Conservation (phyloP, 2,329 filamentous ascomycete species). For the Parastagonospora avenae region DNA sequence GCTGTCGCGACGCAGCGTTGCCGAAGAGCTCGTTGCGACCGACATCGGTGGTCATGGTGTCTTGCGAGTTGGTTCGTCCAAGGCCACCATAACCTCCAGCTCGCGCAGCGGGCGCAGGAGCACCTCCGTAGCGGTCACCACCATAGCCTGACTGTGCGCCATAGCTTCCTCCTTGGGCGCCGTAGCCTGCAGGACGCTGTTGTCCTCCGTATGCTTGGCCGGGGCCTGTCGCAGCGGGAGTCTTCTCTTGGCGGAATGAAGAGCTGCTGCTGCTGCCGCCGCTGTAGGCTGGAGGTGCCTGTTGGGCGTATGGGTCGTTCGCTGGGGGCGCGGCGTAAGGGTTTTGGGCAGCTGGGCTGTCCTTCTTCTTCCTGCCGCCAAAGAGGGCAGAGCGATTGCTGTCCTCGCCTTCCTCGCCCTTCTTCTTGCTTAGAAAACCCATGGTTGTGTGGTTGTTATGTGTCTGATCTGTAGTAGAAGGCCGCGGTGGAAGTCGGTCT, state of each 20-base stretch:
- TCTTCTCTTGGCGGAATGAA: conserved; percentile 50
- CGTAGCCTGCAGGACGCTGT: conserved; percentile 42
- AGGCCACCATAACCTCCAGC: conserved; percentile 50
- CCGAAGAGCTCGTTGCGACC: conserved; percentile 70
- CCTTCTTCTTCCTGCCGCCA: conserved; percentile 59
- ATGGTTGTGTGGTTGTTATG: conserved; percentile 30
- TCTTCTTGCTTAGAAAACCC: conserved; percentile 61
- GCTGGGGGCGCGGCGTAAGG: conserved; percentile 51
- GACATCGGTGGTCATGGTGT: conserved; percentile 54
- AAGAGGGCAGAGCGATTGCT: conserved; percentile 64
- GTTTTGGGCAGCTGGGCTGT: conserved; percentile 55
- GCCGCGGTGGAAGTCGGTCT: conserved; percentile 1
- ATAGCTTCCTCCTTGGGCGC: conserved; percentile 36
- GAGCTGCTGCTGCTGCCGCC: conserved; percentile 42
- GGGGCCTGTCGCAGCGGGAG: conserved; percentile 48
- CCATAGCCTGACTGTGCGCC: conserved; percentile 48
- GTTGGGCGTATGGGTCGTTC: conserved; percentile 60
- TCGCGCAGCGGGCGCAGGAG: conserved; percentile 24
- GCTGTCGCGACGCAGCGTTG: conserved; percentile 57
- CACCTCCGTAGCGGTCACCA: conserved; percentile 56
- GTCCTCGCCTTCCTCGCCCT: conserved; percentile 55
- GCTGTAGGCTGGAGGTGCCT: conserved; percentile 46
- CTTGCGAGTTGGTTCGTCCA: conserved; percentile 43
- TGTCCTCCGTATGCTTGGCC: conserved; percentile 48
- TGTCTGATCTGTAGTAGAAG: not conserved